Evolutionary conservation across 208 protist genomes (phyloP), one percentile per base, ranked within the genome.

Genomic region (Balamuthia mandrillaris): DNA sequence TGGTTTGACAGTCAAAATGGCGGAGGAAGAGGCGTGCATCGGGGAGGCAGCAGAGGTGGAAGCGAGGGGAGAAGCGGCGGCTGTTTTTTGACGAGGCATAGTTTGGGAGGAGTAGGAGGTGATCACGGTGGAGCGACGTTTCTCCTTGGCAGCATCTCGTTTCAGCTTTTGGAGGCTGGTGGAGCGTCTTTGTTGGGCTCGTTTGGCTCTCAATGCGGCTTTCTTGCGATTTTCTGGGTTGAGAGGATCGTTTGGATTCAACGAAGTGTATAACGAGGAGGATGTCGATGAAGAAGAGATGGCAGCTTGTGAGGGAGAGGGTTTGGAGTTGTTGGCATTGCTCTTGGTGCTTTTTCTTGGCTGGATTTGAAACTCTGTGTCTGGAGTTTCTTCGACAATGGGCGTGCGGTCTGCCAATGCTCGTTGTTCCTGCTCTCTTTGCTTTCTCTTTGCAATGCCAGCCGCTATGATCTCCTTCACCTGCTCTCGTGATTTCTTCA

Each of bases 241-340:
- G 68, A 77, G 68, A 9, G 68, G 68, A 35, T 77, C 68, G 45
- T 77, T 77, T n/a, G 68, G 68, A 24, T 77, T 77, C 21, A 29
- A 6, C 29, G 12, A 10, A 47, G 21, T 77, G n/a, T n/a, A n/a
- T n/a, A n/a, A n/a, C n/a, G n/a, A n/a, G n/a, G n/a, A n/a, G n/a
- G n/a, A n/a, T n/a, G n/a, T n/a, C n/a, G n/a, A n/a, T n/a, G n/a
- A n/a, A n/a, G n/a, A n/a, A n/a, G n/a, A n/a, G n/a, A n/a, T n/a
- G n/a, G n/a, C n/a, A n/a, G n/a, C n/a, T n/a, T n/a, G n/a, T n/a
- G n/a, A n/a, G n/a, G n/a, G n/a, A n/a, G n/a, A n/a, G n/a, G n/a
- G n/a, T n/a, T n/a, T n/a, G n/a, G n/a, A n/a, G n/a, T n/a, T n/a
- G n/a, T n/a, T n/a, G n/a, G n/a, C n/a, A n/a, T n/a, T n/a, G n/a